These are phyloP conservation scores for Penicillium sp. DNA, from an alignment of 2,329 filamentous ascomycete species.

Conservation along the genomic window DNA sequence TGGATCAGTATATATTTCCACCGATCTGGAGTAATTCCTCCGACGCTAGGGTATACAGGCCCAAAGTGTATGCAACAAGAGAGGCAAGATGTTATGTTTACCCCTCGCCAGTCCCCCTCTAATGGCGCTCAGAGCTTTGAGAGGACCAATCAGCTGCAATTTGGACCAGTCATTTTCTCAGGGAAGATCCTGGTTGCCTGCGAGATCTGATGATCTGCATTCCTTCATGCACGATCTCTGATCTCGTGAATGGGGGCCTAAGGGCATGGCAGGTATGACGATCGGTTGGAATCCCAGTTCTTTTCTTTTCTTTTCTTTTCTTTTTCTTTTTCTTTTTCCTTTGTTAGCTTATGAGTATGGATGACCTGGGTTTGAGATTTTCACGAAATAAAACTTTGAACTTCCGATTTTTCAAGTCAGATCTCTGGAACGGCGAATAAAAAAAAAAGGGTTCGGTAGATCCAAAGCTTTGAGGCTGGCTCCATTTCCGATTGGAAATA, in stretches of 20 bases:
- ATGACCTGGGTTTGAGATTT: background rate
- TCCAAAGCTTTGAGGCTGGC: background rate
- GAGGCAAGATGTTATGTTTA: background rate
- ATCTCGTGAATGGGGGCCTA: constrained; percentile 12
- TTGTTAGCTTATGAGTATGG: background rate
- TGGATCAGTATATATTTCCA: background rate
- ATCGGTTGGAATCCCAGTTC: constrained; percentile 11
- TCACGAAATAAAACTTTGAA: background rate
- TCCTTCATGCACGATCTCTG: constrained; percentile 26
- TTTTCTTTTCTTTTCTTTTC: background rate
- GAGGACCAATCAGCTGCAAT: background rate
- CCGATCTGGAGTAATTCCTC: constrained; percentile 7
- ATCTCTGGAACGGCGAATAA: background rate
- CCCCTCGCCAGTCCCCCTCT: background rate
- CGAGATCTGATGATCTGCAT: constrained; percentile 29
- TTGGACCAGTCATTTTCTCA: constrained; percentile 2
- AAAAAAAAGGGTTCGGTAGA: background rate
- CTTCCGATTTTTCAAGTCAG: background rate
- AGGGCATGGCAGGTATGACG: constrained; percentile 12
- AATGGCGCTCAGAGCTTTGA: constrained; percentile 9
- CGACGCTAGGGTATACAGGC: background rate
- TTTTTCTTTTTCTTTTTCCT: background rate
- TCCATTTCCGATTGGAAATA: background rate
- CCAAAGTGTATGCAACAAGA: background rate
- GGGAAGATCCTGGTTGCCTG: constrained; percentile 12